Evolutionary conservation across 2,329 filamentous ascomycete genomes (phyloP), one percentile per base, ranked within the genome.

Genomic region (Exophiala spinifera): DNA sequence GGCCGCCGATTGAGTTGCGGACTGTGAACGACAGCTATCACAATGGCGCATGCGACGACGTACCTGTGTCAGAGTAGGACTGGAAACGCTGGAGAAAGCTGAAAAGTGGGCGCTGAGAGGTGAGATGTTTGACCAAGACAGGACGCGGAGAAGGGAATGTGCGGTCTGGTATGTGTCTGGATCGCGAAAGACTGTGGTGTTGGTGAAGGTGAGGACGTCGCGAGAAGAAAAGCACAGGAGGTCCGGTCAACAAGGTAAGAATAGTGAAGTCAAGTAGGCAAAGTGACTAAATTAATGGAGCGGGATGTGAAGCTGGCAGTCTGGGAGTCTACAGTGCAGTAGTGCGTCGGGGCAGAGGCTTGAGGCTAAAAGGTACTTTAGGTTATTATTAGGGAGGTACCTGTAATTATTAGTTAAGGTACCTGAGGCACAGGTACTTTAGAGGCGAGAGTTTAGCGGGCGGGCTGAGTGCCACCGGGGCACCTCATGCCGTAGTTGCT

Each of bases 231-330:
- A 14, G 4, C 17, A 14, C 5, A 53, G 31, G 15, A 52, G 49
- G 51, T 54, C 31, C 49, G 49, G 49, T 51, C 49, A 51, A 46
- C 36, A 21, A 37, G 21, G 43, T 25, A 13, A n/a, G n/a, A 20
- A 19, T 25, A 44, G n/a, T n/a, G n/a, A n/a, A n/a, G n/a, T n/a
- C 25, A 31, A 40, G 33, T 37, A 21, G 20, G 8, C 17, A n/a
- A 19, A n/a, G 15, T 42, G 39, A 20, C 6, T 17, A n/a, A 42
- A 20, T 20, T 10, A 21, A 8, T 33, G 13, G 25, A 51, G 40
- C 42, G 49, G 40, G 40, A 37, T 37, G 28, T 31, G 39, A 40
- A 31, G 28, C 28, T 31, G 7, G 28, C 23, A 25, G 23, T 10
- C 28, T 6, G 28, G 42, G 20, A 44, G 17, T n/a, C n/a, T n/a